A percentile compares a stretch with the other conserved stretches of the same genome.
Conservation (phyloP, 2,329 filamentous ascomycete genomes). For the Rhinocladiella similis region DNA sequence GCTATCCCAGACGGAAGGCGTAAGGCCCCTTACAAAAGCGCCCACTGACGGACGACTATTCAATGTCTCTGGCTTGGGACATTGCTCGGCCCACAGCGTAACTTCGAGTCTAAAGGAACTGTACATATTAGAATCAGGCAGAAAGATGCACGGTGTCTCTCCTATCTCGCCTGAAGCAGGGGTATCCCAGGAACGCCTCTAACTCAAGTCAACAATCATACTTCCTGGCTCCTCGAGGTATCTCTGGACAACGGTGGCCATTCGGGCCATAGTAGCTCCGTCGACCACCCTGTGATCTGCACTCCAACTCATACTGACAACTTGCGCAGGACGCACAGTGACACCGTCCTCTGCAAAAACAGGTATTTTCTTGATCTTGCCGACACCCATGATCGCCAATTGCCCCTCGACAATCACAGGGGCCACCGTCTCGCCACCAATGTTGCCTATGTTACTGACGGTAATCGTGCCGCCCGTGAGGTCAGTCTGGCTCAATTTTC, state of each 20-base stretch:
- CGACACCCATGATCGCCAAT: constrained; percentile 88
- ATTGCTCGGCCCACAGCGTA: too few relatives aligned
- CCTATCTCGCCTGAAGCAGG: too few relatives aligned
- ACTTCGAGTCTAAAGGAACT: too few relatives aligned
- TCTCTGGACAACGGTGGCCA: constrained; percentile 75
- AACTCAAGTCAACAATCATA: constrained; percentile 82
- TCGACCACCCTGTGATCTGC: constrained; percentile 94
- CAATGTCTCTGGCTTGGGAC: too few relatives aligned
- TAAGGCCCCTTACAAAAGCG: too few relatives aligned
- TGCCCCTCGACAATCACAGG: constrained; percentile 90
- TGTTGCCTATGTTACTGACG: constrained; percentile 92
- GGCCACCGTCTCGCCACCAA: constrained; percentile 87
- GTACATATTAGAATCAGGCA: too few relatives aligned
- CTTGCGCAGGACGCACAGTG: constrained; percentile 71
- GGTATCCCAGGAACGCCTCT: too few relatives aligned
- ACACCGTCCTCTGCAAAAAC: constrained; percentile 63
- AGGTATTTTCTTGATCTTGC: constrained; percentile 75
- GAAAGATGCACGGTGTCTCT: too few relatives aligned
- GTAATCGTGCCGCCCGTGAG: constrained; percentile 88
- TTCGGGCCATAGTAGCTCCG: constrained; percentile 89
- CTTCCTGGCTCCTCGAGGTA: constrained; percentile 81
- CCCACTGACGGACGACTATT: too few relatives aligned
- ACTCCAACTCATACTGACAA: constrained; percentile 93
- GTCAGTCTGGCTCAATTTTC: constrained; percentile 73
- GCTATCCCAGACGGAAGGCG: too few relatives aligned